Evolutionary conservation across 495 filamentous ascomycete genomes (phyloP), one percentile per base, ranked within the genome.

Genomic region (Cercophora samala): DNA sequence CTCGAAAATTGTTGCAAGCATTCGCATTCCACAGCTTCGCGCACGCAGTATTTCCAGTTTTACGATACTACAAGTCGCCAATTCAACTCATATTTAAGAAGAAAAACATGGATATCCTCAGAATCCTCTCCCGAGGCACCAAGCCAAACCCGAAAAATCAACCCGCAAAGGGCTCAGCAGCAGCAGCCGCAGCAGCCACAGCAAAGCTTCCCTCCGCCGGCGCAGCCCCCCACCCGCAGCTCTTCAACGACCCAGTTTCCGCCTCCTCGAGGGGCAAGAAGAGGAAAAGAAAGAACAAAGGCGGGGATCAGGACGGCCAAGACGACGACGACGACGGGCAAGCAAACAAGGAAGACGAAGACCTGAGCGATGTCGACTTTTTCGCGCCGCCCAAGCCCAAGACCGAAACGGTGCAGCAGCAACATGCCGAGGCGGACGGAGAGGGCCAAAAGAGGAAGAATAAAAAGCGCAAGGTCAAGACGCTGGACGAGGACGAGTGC

Each of bases 121-220:
- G 85, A 70, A 78, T 92, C 15, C 80, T 92, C 64, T 88, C 89
- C 18, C 81, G 88, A 62, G 88, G 87, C 54, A 85, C 86, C 11
- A 90, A 86, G 67, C 21, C 66, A 19, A 75, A 80, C 68, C 68
- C 73, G 62, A 70, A 77, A 29, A 59, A 76, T 13, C 75, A 74
- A 22, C 64, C 70, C 22, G 69, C 75, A 1, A 68, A 70, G 17
- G 37, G 37, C n/a, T 37, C 69, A 60, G 22, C 26, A 11, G 37
- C 21, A n/a, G 21, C 69, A 46, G 58, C 52, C 5, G 19, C 80
- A 75, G 17, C 60, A 75, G 17, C 60, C 2, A 24, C 67, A 29
- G 26, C 26, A 5, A 52, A 54, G 66, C 72, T 85, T 13, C 86
- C 86, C 54, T 87, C 85, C 11, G 79, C 79, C 22, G 85, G 85